Evolutionary conservation across 2,329 filamentous ascomycete species (phyloP), one percentile per base, ranked within the genome.

Genomic region (Cytospora paraplurivora): DNA sequence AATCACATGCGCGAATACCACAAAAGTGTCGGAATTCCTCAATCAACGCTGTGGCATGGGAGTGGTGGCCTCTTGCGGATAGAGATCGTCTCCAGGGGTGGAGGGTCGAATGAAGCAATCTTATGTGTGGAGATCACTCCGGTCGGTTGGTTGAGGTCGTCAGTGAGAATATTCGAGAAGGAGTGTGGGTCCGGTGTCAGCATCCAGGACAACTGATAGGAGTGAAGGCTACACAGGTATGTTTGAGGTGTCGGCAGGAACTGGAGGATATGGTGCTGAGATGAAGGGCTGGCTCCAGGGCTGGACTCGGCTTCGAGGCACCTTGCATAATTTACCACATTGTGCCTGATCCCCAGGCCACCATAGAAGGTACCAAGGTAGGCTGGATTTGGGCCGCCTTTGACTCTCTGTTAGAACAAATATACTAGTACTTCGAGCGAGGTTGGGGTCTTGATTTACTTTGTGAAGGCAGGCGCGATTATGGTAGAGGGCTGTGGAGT

Each of bases 1-100:
- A 55, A 57, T 3, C 67, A n/a, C n/a, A n/a, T n/a, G n/a, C n/a
- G n/a, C n/a, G n/a, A n/a, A n/a, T n/a, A n/a, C n/a, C n/a, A n/a
- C n/a, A n/a, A n/a, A n/a, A n/a, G n/a, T n/a, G n/a, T n/a, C n/a
- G n/a, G n/a, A n/a, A n/a, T n/a, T 86, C 32, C 70, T 87, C 12
- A 84, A 87, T 63, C 79, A 79, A 66, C 83, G 81, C 7, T 86
- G 83, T 62, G 84, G 84, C 0, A 76, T 77, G 4, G 84, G 83
- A 0, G 75, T 83, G 17, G 74, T 84, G 13, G 79, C 79, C 1
- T 78, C 10, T 71, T 79, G 33, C 68, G 85, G 15, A 77, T 82
- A 62, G 69, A 70, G 11, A 70, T 68, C 3, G 64, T 85, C 15
- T 67, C 75, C 13, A 71, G 70, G 8, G 68, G n/a, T n/a, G 77